Conservation (phyloP, 352 stramenopile species). For the Albugo candida region DNA sequence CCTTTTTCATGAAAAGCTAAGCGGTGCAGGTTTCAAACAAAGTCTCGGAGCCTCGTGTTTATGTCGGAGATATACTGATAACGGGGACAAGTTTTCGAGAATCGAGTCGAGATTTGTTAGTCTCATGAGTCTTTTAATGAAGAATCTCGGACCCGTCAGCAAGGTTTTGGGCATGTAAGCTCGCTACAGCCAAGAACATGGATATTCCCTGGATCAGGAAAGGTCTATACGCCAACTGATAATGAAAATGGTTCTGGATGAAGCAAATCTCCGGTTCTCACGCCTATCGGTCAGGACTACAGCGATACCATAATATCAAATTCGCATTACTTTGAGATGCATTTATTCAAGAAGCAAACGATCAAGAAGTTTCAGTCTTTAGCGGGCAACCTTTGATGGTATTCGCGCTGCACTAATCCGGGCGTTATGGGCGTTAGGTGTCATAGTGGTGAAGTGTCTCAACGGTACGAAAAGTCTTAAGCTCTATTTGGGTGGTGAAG, state of each 20-base stretch:
- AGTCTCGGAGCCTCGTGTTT: conserved; percentile 13
- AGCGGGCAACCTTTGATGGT: conserved; percentile 15
- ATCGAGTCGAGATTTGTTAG: conserved; percentile 7
- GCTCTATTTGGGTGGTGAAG: too few relatives aligned
- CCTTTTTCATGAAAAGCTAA: conserved; percentile 4
- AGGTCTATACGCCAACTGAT: conserved; percentile 9
- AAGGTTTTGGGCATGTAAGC: conserved; percentile 16
- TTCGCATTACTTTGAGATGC: conserved; percentile 2
- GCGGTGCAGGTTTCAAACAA: conserved; percentile 6
- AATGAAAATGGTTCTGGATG: conserved; percentile 5
- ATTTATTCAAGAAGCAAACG: conserved; percentile 3
- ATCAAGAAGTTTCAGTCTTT: conserved; percentile 15
- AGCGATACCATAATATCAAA: not conserved
- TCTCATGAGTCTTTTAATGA: conserved; percentile 8
- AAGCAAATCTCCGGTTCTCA: conserved; percentile 7
- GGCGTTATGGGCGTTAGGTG: conserved; percentile 4
- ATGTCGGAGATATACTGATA: conserved; percentile 16
- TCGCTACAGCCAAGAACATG: not conserved
- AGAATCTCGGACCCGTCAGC: conserved; percentile 9
- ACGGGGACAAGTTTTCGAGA: not conserved
- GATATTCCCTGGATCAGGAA: conserved; percentile 11
- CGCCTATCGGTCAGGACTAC: conserved; percentile 3
- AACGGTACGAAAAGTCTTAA: conserved; percentile 5
- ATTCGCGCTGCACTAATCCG: conserved; percentile 9
- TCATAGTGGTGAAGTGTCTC: conserved; percentile 15